Conservation (phyloP, 352 stramenopile genomes). For the Globisporangium cylindrosporum region DNA sequence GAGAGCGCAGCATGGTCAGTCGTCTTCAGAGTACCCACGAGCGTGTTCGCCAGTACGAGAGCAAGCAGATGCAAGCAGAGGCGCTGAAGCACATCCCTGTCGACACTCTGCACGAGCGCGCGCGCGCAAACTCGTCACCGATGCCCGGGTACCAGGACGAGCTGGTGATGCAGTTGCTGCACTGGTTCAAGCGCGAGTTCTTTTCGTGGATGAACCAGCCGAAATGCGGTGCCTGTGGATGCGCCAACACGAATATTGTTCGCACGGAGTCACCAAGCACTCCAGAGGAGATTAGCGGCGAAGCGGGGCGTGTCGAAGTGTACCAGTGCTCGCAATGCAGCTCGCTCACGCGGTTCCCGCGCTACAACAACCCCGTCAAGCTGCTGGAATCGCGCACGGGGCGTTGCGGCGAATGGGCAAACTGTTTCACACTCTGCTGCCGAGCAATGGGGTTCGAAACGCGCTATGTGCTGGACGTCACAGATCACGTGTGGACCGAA, state of each 20-base stretch:
- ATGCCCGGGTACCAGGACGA: conserved; percentile 61
- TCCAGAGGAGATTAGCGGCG: conserved; percentile 49
- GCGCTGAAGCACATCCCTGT: conserved; percentile 70
- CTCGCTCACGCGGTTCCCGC: conserved; percentile 77
- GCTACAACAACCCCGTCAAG: conserved; percentile 90
- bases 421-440: conserved; percentile 91
- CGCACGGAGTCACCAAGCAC: conserved; percentile 45
- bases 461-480: conserved; percentile 92
- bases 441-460: conserved; percentile 88
- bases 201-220: conserved; percentile 90
- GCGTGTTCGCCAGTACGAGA: conserved; percentile 64
- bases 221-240: conserved; percentile 49
- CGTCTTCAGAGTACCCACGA: conserved; percentile 47
- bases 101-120: conserved; percentile 56
- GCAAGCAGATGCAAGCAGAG: conserved; percentile 56
- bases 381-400: conserved; percentile 79
- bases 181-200: conserved; percentile 91
- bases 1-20: conserved; percentile 44
- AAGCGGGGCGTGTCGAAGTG: conserved; percentile 83
- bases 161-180: conserved; percentile 67
- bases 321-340: conserved; percentile 72
- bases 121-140: conserved; percentile 45
- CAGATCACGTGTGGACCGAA: conserved; percentile 95
- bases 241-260: conserved; percentile 43
- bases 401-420: conserved; percentile 92